Evolutionary conservation across 805 yeast genomes (phyloP).

Genomic region (Cyberlindnera sargentensis): DNA sequence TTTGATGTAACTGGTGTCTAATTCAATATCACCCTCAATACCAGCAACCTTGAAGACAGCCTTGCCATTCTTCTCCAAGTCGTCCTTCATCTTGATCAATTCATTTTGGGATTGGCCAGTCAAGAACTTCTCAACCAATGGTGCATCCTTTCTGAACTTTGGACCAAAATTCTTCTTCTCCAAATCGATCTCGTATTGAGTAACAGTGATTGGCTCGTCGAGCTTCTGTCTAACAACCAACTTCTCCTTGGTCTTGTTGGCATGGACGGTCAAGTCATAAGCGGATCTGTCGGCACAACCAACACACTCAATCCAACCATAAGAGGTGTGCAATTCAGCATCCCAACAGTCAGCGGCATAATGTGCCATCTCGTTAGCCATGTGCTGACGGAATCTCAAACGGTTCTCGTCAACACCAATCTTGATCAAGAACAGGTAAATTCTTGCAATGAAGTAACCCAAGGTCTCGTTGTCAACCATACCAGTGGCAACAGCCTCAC

Average conservation of each 20-base stretch:
- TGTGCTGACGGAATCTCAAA: slow-evolving; percentile 96
- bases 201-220: slow-evolving; percentile 77
- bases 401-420: slow-evolving; percentile 85
- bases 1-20: slow-evolving; percentile 63
- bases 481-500: slow-evolving; percentile 82
- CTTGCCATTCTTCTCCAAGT: slow-evolving; percentile 54
- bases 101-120: slow-evolving; percentile 74
- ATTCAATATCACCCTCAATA: slow-evolving; percentile 51
- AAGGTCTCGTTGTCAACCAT: slow-evolving; percentile 95
- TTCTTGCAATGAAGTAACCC: slow-evolving; percentile 95
- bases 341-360: slow-evolving; percentile 99
- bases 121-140: slow-evolving; percentile 80
- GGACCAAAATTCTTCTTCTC: slow-evolving; percentile 98
- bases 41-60: slow-evolving; percentile 65
- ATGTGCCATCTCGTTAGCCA: slow-evolving; percentile 99
- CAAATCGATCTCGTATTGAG: slow-evolving; percentile 75
- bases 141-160: slow-evolving; percentile 94
- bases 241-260: slow-evolving; percentile 92
- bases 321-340: slow-evolving; percentile 91
- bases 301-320: slow-evolving; percentile 99
- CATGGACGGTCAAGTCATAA: slow-evolving; percentile 90
- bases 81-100: slow-evolving; percentile 67
- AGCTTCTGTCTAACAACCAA: slow-evolving; percentile 89
- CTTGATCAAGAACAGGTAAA: slow-evolving; percentile 72
- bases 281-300: slow-evolving; percentile 99